Evolutionary conservation across 1,139 yeast genomes (phyloP), one percentile per base, ranked within the genome.

Genomic region (Magnusiomyces fungicola): DNA sequence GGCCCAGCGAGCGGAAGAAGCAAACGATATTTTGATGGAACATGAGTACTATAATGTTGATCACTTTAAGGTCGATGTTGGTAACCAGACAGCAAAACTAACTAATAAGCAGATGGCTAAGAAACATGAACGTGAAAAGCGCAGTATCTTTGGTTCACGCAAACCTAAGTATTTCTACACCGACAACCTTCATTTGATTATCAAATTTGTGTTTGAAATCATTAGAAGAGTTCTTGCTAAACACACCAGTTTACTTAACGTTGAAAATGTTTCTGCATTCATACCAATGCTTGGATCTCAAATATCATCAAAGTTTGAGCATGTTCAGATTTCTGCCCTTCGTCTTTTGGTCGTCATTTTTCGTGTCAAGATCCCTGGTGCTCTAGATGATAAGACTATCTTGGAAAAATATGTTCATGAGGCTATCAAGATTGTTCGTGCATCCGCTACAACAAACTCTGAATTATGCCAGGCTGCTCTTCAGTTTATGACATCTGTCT

Each of bases 381-480:
- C 75, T 29, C 78, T 78, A 18, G 72, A 74, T 16, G 78, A 76
- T 49, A 72, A 71, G 18, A 47, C 60, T 1, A 56, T 57, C 22
- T 12, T 25, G 10, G 39, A 43, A 23, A 47, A 50, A 7, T 57
- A 61, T 47, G 65, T 64, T 25, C 50, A 61, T n/a, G 76, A 78
- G 45, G 80, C 88, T 0, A 70, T 90, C 53, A 76, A 70, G 22
- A 74, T 88, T 37, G 75, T 92, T 48, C 82, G 82, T 60, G 84
- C 84, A 53, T 78, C 86, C 46, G 90, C 96, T 3, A 71, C 81
- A 1, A 88, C 96, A 0, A 82, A 81, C 50, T 74, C 83, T 24
- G 96, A 87, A 50, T 66, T 90, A n/a, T 83, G 90, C 61, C 97
- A 90, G 65, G 77, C 86, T 7, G 76, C 90, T 49, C 73, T 90